Evolutionary conservation across 805 yeast species (phyloP).

Genomic region (Candida pini): DNA sequence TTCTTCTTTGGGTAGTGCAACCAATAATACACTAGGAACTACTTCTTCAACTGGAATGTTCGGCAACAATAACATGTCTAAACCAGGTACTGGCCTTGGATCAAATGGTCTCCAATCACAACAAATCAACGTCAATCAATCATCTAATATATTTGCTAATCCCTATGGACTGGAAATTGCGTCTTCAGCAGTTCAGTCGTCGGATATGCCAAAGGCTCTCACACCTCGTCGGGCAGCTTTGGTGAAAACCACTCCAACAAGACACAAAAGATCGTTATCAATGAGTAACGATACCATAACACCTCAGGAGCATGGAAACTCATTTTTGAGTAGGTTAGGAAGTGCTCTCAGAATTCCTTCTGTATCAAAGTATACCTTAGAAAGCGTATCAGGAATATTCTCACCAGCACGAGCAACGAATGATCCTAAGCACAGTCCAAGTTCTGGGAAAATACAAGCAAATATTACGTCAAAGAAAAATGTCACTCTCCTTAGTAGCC

Average conservation of each 20-base stretch:
- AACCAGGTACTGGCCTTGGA: too few species aligned
- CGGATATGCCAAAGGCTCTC: conserved; percentile 27
- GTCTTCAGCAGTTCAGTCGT: conserved; percentile 3
- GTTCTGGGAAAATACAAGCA: neutral
- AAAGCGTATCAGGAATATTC: conserved; percentile 27
- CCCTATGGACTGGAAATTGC: conserved; percentile 24
- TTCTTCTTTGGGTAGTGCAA: neutral
- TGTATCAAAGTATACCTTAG: conserved; percentile 15
- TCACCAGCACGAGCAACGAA: conserved; percentile 12
- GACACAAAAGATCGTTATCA: conserved; percentile 21
- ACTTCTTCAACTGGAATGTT: conserved; percentile 3
- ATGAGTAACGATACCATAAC: neutral
- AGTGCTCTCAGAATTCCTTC: conserved; percentile 18
- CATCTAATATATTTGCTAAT: conserved; percentile 4
- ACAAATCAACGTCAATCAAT: conserved; percentile 5
- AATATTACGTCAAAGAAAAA: conserved; percentile 4
- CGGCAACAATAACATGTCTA: conserved; percentile 14
- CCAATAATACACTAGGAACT: neutral
- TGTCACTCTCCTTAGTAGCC: conserved; percentile 1
- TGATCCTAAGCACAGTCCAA: conserved; percentile 1
- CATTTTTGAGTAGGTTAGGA: conserved; percentile 15
- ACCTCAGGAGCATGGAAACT: conserved; percentile 4
- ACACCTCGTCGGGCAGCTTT: conserved; percentile 14
- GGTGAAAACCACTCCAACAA: conserved; percentile 8
- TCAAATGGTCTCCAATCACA: too few species aligned